Conservation (phyloP, 2,329 filamentous ascomycete species). For the Claviceps citrina region DNA sequence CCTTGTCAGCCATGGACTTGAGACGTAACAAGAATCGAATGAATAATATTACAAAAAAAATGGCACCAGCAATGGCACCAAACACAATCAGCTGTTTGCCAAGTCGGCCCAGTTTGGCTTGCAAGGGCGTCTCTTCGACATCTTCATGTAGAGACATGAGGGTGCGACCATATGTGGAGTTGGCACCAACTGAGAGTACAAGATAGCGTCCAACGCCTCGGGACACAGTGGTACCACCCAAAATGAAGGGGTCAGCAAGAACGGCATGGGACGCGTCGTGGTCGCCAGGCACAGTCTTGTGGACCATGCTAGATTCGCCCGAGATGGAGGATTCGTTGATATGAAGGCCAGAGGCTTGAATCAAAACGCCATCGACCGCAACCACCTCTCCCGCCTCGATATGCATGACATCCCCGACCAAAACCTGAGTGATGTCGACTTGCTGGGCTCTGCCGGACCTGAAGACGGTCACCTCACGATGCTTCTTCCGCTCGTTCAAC, state of each 20-base stretch:
- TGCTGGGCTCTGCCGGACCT: constrained; percentile 58
- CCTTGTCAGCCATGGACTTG: constrained; percentile 18
- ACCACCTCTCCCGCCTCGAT: constrained; percentile 59
- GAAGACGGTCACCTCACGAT: constrained; percentile 57
- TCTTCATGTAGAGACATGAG: constrained; percentile 66
- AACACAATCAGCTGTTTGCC: constrained; percentile 54
- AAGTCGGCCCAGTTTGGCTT: constrained; percentile 60
- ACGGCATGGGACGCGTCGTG: constrained; percentile 38
- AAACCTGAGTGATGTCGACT: constrained; percentile 53
- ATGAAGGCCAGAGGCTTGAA: constrained; percentile 35
- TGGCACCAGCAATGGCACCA: constrained; percentile 23
- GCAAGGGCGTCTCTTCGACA: constrained; percentile 61
- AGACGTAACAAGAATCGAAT: constrained; percentile 24
- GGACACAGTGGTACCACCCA: constrained; percentile 63
- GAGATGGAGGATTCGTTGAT: constrained; percentile 66
- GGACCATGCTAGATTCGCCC: constrained; percentile 58
- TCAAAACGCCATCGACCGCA: constrained; percentile 54
- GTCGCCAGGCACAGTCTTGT: constrained; percentile 45
- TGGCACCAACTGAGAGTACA: constrained; percentile 57
- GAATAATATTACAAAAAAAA: constrained; percentile 28
- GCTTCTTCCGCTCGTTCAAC: constrained; percentile 65
- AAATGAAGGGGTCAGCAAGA: constrained; percentile 57
- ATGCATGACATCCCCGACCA: constrained; percentile 60
- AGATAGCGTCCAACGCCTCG: constrained; percentile 64
- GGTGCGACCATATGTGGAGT: constrained; percentile 63